Percentiles rank a stretch among this genome's conserved stretches.
Conservation (phyloP, 352 stramenopile genomes). For the Phytopythium sindhum region DNA sequence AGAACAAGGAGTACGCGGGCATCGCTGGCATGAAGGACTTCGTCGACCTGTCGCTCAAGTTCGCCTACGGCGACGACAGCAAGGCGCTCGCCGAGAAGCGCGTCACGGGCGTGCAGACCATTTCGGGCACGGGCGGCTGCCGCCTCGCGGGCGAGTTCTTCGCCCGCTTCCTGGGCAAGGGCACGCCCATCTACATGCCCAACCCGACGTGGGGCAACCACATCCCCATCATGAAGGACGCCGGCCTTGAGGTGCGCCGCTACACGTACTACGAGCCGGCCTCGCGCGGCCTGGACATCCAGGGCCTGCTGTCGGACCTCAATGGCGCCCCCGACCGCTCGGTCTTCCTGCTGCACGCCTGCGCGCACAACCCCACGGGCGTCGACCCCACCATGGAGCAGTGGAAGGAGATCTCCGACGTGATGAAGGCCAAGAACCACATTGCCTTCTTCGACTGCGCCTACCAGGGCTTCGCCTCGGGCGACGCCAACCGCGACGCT, state of each 20-base stretch:
- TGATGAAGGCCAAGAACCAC: slow-evolving; percentile 96
- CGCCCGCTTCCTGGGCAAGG: slow-evolving; percentile 81
- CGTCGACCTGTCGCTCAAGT: slow-evolving; percentile 92
- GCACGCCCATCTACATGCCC: slow-evolving; percentile 95
- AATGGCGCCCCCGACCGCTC: slow-evolving; percentile 91
- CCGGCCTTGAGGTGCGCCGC: slow-evolving; percentile 71
- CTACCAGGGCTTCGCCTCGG: slow-evolving; percentile 98
- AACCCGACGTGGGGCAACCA: slow-evolving; percentile 99
- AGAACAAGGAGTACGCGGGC: slow-evolving; percentile 98
- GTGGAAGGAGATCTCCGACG: slow-evolving; percentile 96
- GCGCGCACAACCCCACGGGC: slow-evolving; percentile 98
- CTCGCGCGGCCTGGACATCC: slow-evolving; percentile 91
- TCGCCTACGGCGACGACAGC: slow-evolving; percentile 97
- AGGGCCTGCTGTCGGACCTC: slow-evolving; percentile 94
- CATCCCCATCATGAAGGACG: slow-evolving; percentile 92
- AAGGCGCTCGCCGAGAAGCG: slow-evolving; percentile 87
- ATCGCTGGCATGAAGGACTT: slow-evolving; percentile 97
- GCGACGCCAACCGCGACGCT: slow-evolving; percentile 95
- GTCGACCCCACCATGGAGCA: slow-evolving; percentile 97
- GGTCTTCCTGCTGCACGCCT: slow-evolving; percentile 98
- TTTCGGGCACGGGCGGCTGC: slow-evolving; percentile 98
- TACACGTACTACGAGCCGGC: slow-evolving; percentile 87
- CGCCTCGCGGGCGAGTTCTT: slow-evolving; percentile 97
- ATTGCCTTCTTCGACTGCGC: slow-evolving; percentile 99
- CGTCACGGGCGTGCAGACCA: slow-evolving; percentile 95